Evolutionary conservation across 2,329 filamentous ascomycete genomes (phyloP).

Genomic region (Botrytis galanthina): DNA sequence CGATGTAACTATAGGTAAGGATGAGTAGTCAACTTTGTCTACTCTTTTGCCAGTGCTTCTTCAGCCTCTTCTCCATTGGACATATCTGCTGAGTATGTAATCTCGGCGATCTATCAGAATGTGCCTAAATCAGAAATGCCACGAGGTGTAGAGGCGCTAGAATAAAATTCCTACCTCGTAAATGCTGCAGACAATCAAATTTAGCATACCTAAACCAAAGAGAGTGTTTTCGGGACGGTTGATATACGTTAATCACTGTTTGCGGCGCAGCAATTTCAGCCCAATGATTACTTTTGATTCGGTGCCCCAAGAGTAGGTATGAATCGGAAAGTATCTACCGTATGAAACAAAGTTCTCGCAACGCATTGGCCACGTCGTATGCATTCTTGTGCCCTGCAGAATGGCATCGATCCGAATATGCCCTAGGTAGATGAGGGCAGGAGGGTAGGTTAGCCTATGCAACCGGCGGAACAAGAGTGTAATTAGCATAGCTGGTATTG

Average conservation of each 20-base stretch:
- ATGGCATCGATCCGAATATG: neutral
- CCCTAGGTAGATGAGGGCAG: neutral
- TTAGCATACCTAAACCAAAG: neutral
- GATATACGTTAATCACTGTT: neutral
- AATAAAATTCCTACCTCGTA: neutral
- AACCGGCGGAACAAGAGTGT: neutral
- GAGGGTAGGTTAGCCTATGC: neutral
- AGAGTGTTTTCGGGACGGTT: neutral
- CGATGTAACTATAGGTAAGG: constrained; percentile 11
- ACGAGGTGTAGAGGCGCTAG: neutral
- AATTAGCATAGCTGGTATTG: neutral
- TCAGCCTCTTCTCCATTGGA: neutral
- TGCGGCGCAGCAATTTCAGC: constrained; percentile 12
- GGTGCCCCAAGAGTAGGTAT: neutral
- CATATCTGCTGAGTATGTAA: constrained; percentile 1
- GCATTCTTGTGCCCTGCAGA: constrained; percentile 12
- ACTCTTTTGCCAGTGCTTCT: constrained; percentile 8
- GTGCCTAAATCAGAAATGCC: neutral
- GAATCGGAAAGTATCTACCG: neutral
- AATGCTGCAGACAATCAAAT: neutral
- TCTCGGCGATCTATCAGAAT: neutral
- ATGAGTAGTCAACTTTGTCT: constrained; percentile 17
- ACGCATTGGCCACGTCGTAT: constrained; percentile 17
- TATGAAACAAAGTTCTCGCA: constrained; percentile 11
- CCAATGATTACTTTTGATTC: constrained; percentile 2